phyloP scores from a whole-genome alignment of 371 early-diverging fungal genomes.

The Lichtheimia ornata region DNA sequence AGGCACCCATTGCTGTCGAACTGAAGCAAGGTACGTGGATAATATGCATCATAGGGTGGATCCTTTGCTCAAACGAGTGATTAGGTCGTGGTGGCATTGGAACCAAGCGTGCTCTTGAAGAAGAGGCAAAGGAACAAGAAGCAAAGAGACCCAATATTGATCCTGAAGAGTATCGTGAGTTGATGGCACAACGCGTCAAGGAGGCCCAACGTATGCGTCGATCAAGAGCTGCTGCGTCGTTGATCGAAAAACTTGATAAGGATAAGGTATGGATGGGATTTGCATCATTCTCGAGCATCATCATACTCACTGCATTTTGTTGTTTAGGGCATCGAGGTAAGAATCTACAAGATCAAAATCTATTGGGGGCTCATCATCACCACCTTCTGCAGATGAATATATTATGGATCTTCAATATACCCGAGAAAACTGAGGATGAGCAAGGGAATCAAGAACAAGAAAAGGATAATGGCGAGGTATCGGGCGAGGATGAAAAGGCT shows the following conservation, averaged over 20 bases:
- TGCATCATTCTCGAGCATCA: neutral
- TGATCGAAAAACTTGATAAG: slow-evolving; percentile 48
- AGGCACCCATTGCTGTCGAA: slow-evolving; percentile 51
- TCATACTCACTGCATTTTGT: neutral
- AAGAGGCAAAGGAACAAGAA: slow-evolving; percentile 39
- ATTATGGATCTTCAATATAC: slow-evolving; percentile 21
- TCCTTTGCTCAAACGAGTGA: neutral
- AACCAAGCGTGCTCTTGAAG: slow-evolving; percentile 45
- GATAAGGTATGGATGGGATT: slow-evolving; percentile 20
- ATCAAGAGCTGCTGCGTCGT: slow-evolving; percentile 34
- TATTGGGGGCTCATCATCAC: neutral
- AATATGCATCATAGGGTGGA: neutral
- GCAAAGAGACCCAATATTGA: slow-evolving; percentile 33
- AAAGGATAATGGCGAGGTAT: slow-evolving; percentile 16
- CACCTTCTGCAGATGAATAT: slow-evolving; percentile 14
- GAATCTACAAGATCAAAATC: neutral
- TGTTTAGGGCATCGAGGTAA: slow-evolving; percentile 21
- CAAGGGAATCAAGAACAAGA: slow-evolving; percentile 9
- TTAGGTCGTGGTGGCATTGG: slow-evolving; percentile 42
- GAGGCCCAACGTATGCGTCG: slow-evolving; percentile 28
- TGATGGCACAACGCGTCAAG: slow-evolving; percentile 33
- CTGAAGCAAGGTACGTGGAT: slow-evolving; percentile 33
- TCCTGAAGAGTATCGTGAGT: slow-evolving; percentile 35
- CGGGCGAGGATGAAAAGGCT: slow-evolving; percentile 17
- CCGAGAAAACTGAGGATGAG: slow-evolving; percentile 6